Percentiles rank a stretch among this genome's conserved stretches.
phyloP scores from a whole-genome alignment of 805 yeast species.

The Hagleromyces aurorensis region DNA sequence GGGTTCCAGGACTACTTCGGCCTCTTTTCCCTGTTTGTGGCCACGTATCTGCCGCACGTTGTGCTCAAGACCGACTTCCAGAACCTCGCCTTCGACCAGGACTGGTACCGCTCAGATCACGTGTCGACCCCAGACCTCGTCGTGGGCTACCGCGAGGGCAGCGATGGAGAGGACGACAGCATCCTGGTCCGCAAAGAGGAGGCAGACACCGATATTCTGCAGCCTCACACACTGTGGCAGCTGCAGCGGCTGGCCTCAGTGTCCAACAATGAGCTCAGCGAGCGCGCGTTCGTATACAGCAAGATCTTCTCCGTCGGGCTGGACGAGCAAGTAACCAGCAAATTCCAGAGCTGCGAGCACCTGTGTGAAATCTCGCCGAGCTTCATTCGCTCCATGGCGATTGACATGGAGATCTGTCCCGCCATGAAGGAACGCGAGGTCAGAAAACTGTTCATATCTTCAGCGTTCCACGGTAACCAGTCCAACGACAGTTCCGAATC shows the following conservation, averaged over 20 bases:
- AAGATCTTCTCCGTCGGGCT: conserved; percentile 15
- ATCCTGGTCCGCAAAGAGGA: conserved; percentile 4
- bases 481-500: conserved; percentile 17
- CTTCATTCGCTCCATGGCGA: conserved; percentile 22
- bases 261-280: conserved; percentile 14
- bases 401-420: conserved; percentile 19
- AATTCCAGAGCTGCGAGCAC: conserved; percentile 19
- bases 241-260: conserved; percentile 23
- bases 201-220: conserved; percentile 4
- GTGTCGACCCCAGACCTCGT: conserved; percentile 8
- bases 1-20: conserved; percentile 26
- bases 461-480: conserved; percentile 24
- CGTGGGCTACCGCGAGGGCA: conserved; percentile 5
- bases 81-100: conserved; percentile 16
- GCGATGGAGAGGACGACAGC: conserved; percentile 4
- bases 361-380: conserved; percentile 25
- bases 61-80: conserved; percentile 21
- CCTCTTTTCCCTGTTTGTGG: conserved; percentile 20
- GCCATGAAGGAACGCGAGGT: conserved; percentile 8
- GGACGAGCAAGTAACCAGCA: conserved; percentile 15
- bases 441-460: conserved; percentile 19
- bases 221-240: conserved; percentile 25
- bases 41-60: conserved; percentile 19
- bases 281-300: conserved; percentile 21
- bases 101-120: conserved; percentile 18